Evolutionary conservation across 768 basidiomycete species (phyloP).

Genomic region (Trametes gibbosa): DNA sequence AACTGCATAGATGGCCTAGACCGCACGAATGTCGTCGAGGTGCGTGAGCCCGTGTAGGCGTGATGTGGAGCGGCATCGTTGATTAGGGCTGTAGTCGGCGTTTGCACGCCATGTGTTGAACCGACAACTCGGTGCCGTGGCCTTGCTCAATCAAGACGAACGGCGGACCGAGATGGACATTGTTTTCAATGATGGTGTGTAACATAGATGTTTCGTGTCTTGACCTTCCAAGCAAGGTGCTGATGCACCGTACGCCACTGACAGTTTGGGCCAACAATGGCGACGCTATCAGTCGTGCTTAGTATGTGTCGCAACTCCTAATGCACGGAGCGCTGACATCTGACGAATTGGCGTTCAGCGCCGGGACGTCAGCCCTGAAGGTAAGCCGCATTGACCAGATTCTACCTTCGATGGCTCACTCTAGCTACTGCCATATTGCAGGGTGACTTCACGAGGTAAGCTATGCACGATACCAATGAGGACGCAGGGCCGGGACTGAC

Average conservation of each 20-base stretch:
- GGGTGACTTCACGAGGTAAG: constrained; percentile 85
- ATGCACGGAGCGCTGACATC: neutral
- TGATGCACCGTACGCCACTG: neutral
- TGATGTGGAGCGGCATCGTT: constrained; percentile 1
- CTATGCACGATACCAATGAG: neutral
- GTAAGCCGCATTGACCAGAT: constrained; percentile 38
- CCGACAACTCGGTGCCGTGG: constrained; percentile 70
- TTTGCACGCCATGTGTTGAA: constrained; percentile 83
- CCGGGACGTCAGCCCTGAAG: constrained; percentile 96
- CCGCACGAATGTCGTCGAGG: constrained; percentile 92
- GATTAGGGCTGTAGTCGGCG: constrained; percentile 60
- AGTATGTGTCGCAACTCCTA: constrained; percentile 46
- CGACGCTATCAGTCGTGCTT: constrained; percentile 87
- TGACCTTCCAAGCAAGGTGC: neutral
- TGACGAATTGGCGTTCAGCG: constrained; percentile 43
- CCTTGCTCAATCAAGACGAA: constrained; percentile 54
- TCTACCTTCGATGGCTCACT: neutral
- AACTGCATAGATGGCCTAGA: constrained; percentile 98
- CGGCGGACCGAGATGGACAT: constrained; percentile 62
- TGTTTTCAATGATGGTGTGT: constrained; percentile 74
- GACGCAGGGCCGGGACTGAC: constrained; percentile 5
- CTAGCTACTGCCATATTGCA: constrained; percentile 28
- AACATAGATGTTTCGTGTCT: neutral
- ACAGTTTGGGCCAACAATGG: constrained; percentile 98
- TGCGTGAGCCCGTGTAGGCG: constrained; percentile 27